Conservation (phyloP, 306 rosid genomes). For the Fagus sylvatica region DNA sequence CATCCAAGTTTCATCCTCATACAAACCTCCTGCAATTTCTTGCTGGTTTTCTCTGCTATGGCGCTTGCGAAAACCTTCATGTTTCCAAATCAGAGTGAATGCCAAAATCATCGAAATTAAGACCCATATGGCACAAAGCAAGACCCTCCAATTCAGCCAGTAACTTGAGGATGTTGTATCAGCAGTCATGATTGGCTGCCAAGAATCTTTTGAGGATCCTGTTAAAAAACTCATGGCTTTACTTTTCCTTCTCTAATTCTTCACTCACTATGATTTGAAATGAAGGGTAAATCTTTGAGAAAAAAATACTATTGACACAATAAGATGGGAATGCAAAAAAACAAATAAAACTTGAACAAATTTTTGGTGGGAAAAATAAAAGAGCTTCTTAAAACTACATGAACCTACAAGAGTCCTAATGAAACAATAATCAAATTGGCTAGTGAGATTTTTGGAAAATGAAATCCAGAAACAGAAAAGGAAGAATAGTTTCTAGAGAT, state of each 20-base stretch:
- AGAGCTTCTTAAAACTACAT: not conserved
- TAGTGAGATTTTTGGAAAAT: not conserved
- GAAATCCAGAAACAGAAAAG: not conserved
- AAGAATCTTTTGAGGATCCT: slow-evolving; percentile 58
- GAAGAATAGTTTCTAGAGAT: slow-evolving; percentile 12
- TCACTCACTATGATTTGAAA: slow-evolving; percentile 21
- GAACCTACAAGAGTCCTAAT: not conserved
- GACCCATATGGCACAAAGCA: slow-evolving; percentile 67
- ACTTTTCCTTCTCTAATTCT: slow-evolving; percentile 19
- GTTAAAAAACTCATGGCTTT: slow-evolving; percentile 60
- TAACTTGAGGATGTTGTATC: slow-evolving; percentile 72
- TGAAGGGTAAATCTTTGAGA: slow-evolving; percentile 13
- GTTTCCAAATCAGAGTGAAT: slow-evolving; percentile 49
- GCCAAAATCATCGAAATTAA: slow-evolving; percentile 49
- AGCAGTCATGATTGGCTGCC: slow-evolving; percentile 74
- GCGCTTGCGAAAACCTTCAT: slow-evolving; percentile 44
- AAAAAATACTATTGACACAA: not conserved
- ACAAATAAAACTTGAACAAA: slow-evolving; percentile 6
- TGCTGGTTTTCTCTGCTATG: slow-evolving; percentile 35
- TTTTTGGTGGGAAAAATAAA: not conserved
- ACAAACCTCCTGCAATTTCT: slow-evolving; percentile 50
- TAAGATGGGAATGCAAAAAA: slow-evolving; percentile 16
- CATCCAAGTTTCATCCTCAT: slow-evolving; percentile 92
- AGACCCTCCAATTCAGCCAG: slow-evolving; percentile 92
- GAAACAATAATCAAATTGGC: not conserved